A percentile compares a stretch with the other conserved stretches of the same genome.
Evolutionary conservation across 805 yeast species (phyloP).

Genomic region (Ogataea haglerorum): DNA sequence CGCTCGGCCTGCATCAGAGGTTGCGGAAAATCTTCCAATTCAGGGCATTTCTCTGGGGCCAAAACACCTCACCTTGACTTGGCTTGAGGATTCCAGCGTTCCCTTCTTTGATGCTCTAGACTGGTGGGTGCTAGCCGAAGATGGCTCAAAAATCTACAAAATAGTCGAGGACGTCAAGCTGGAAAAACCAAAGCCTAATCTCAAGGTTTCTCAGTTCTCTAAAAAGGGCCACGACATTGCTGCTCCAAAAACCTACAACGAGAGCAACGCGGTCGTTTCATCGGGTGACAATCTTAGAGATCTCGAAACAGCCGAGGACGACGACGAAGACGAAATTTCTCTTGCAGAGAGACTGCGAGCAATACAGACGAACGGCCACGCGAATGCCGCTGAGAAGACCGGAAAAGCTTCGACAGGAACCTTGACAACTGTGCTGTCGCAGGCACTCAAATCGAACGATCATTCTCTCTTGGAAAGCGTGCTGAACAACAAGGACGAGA

Average conservation of each 20-base stretch:
- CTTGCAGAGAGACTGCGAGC: slow-evolving; percentile 53
- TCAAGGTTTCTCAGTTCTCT: slow-evolving; percentile 40
- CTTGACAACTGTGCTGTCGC: slow-evolving; percentile 77
- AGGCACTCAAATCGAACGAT: slow-evolving; percentile 85
- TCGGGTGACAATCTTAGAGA: slow-evolving; percentile 63
- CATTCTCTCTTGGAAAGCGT: slow-evolving; percentile 83
- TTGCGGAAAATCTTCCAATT: slow-evolving; percentile 30
- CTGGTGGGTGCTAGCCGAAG: slow-evolving; percentile 38
- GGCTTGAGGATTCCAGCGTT: slow-evolving; percentile 60
- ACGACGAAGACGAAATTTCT: slow-evolving; percentile 37
- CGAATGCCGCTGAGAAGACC: slow-evolving; percentile 29
- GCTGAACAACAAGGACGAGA: slow-evolving; percentile 51
- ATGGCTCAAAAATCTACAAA: slow-evolving; percentile 22
- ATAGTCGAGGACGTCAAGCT: slow-evolving; percentile 29
- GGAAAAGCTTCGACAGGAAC: slow-evolving; percentile 68
- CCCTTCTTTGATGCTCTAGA: slow-evolving; percentile 55
- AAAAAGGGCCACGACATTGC: slow-evolving; percentile 50
- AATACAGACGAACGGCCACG: slow-evolving; percentile 19
- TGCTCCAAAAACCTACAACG: slow-evolving; percentile 54
- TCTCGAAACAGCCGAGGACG: slow-evolving; percentile 46
- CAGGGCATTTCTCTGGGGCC: slow-evolving; percentile 26
- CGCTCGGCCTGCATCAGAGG: slow-evolving; percentile 40
- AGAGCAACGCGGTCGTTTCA: slow-evolving; percentile 56
- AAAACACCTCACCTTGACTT: slow-evolving; percentile 43
- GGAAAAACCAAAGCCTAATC: slow-evolving; percentile 39